Evolutionary conservation across 495 filamentous ascomycete genomes (phyloP), one percentile per base, ranked within the genome.

Genomic region (Aspergillus haitiensis): DNA sequence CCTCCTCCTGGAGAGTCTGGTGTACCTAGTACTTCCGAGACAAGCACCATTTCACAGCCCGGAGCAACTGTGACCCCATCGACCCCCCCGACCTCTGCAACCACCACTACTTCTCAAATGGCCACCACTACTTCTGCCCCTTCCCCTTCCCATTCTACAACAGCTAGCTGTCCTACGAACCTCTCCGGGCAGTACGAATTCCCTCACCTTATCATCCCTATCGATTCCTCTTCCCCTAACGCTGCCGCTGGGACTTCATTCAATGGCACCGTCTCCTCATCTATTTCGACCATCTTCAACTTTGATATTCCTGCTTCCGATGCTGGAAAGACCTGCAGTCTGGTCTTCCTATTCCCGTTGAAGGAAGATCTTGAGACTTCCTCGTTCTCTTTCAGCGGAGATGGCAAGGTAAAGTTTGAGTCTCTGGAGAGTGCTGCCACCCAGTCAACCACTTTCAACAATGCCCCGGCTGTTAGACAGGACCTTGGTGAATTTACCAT

Each of bases 141-240:
- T 27, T 27, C 21, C 16, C 16, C 63, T 45, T 67, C 59, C 48
- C 52, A 61, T 49, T 60, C 64, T 1, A 21, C 68, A 11, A 45
- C 58, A 27, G 56, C 67, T 40, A 65, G 70, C 61, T 86, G 84
- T 70, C 79, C 81, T 10, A 73, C 82, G 2, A 75, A 78, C 33
- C 73, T 86, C 12, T 72, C 73, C 2, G 82, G 80, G 21, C 57
- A 72, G 7, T 88, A 77, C 58, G 75, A 88, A 63, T 85, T 74
- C 67, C 88, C 88, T 12, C 83, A 88, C 67, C 74, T 91, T 52
- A 88, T 91, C 59, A 67, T 91, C 32, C 84, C 84, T 1, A 72
- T 90, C 45, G 78, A 87, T 75, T 82, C 80, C 5, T 65, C 77
- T n/a, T 61, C 73, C 36, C 84, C 87, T 5, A 64, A 79, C 62